A percentile compares a stretch with the other conserved stretches of the same genome.
Conservation (phyloP, 148 eudicot genomes). For the Camellia sinensis region DNA sequence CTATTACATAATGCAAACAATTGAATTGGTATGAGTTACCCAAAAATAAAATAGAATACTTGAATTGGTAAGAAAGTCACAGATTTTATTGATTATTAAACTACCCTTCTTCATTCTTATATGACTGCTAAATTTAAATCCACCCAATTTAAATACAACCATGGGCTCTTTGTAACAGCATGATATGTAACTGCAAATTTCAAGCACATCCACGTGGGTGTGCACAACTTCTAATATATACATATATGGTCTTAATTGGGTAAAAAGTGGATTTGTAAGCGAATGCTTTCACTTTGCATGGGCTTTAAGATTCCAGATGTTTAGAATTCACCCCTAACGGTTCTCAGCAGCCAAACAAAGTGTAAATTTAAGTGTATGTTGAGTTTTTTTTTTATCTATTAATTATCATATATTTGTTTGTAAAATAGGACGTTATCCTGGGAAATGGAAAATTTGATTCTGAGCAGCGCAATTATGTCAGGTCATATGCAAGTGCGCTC, state of each 20-base stretch:
- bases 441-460: conserved; percentile 39
- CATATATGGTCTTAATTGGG: background rate
- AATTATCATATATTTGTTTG: background rate
- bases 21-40: no score
- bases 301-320: no score
- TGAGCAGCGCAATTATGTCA: conserved; percentile 39
- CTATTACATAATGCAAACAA: no score
- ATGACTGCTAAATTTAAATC: no score
- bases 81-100: no score
- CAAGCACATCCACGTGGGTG: no score
- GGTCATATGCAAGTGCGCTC: conserved; percentile 56
- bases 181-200: no score
- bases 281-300: background rate
- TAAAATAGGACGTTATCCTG: conserved; percentile 28
- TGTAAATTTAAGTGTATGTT: background rate
- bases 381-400: background rate
- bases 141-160: no score
- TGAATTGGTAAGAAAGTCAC: no score
- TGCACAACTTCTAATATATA: background rate
- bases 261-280: background rate
- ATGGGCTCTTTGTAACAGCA: no score
- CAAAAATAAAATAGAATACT: no score
- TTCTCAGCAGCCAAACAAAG: background rate
- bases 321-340: background rate
- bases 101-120: no score